These are phyloP conservation scores for Saccharomycopsis babjevae DNA, from an alignment of 805 yeast species.

Conservation along the genomic window DNA sequence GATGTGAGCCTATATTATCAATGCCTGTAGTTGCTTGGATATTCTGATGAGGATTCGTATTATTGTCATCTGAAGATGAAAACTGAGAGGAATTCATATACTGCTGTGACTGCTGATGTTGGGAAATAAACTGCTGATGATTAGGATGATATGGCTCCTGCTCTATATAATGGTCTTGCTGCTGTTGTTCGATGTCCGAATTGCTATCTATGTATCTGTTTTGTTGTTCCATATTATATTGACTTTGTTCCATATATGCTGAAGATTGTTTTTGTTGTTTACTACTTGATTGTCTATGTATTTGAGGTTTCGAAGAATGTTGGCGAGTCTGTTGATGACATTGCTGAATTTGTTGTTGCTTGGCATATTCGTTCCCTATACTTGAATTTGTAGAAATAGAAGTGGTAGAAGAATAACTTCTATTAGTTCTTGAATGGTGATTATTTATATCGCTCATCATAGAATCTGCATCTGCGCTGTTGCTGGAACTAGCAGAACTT, in stretches of 20 bases:
- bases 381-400: background rate
- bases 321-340: too few species aligned
- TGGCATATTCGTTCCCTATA: background rate
- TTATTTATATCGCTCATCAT: background rate
- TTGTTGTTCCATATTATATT: background rate
- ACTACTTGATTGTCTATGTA: background rate
- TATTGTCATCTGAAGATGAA: background rate
- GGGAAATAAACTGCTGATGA: background rate
- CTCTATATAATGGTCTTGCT: background rate
- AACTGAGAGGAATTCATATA: slow-evolving; percentile 6
- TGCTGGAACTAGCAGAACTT: background rate
- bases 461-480: background rate
- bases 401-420: background rate
- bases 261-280: background rate
- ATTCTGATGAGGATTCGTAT: background rate
- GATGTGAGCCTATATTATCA: background rate
- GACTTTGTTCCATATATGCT: background rate
- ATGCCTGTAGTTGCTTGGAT: background rate
- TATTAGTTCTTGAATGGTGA: background rate
- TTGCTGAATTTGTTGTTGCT: background rate
- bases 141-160: slow-evolving; percentile 1
- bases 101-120: background rate
- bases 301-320: background rate
- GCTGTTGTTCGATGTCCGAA: background rate
- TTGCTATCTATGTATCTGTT: too few species aligned